Conservation (phyloP, 2,329 filamentous ascomycete species). For the Fusarium chlamydosporum region DNA sequence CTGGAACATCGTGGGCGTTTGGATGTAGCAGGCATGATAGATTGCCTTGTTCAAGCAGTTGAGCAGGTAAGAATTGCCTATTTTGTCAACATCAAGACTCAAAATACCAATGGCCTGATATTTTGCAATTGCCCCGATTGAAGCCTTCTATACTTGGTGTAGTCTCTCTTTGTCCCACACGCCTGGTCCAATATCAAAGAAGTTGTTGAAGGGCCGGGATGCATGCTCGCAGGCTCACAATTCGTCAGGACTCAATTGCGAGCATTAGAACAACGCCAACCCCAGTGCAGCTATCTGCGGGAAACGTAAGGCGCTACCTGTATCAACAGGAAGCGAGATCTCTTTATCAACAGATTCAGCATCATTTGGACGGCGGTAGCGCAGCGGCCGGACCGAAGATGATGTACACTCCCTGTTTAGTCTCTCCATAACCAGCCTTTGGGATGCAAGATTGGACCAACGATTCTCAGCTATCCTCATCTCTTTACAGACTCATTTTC, state of each 20-base stretch:
- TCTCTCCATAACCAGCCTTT: slow-evolving; percentile 12
- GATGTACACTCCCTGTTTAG: slow-evolving; percentile 47
- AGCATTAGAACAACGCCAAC: slow-evolving; percentile 26
- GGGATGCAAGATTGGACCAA: slow-evolving; percentile 28
- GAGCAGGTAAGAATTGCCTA: slow-evolving; percentile 38
- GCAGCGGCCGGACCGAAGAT: slow-evolving; percentile 19
- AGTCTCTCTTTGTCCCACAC: slow-evolving; percentile 21
- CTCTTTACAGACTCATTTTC: slow-evolving; percentile 11
- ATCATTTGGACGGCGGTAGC: slow-evolving; percentile 34
- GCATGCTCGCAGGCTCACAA: slow-evolving; percentile 1
- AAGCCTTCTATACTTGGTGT: slow-evolving; percentile 22
- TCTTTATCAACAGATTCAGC: slow-evolving; percentile 30
- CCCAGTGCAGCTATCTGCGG: slow-evolving; percentile 14
- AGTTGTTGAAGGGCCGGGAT: slow-evolving; percentile 7
- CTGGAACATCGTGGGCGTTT: slow-evolving; percentile 40
- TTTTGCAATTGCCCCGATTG: slow-evolving; percentile 3
- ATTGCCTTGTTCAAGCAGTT: slow-evolving; percentile 41
- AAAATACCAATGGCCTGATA: slow-evolving; percentile 11
- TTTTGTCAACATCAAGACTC: slow-evolving; percentile 16
- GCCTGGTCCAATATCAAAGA: neutral
- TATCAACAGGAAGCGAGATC: slow-evolving; percentile 18
- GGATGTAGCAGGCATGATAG: neutral
- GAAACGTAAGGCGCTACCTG: slow-evolving; percentile 21
- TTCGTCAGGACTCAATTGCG: slow-evolving; percentile 20
- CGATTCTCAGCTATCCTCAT: slow-evolving; percentile 9